These are phyloP conservation scores for Cutaneotrichosporon cavernicola DNA, from an alignment of 1,284 basidiomycete species.

Conservation along the genomic window DNA sequence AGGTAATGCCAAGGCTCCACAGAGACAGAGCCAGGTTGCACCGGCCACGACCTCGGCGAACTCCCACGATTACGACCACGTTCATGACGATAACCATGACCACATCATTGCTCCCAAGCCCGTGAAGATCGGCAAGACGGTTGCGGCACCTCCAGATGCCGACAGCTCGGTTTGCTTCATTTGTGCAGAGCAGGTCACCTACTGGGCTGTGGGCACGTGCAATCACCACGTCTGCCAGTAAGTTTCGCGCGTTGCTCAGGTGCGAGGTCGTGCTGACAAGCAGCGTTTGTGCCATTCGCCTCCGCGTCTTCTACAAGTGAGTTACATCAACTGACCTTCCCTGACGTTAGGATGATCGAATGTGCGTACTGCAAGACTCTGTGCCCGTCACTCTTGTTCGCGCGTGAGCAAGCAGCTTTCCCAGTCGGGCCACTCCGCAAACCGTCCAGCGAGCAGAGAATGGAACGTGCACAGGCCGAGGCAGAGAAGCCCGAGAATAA, in stretches of 20 bases:
- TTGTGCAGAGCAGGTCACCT: constrained; percentile 91
- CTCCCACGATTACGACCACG: neutral
- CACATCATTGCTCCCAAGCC: constrained; percentile 1
- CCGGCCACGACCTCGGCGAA: neutral
- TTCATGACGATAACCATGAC: neutral
- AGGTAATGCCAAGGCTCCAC: constrained; percentile 18
- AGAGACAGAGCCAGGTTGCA: constrained; percentile 6
- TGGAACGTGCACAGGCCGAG: constrained; percentile 41
- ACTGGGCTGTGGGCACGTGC: constrained; percentile 83
- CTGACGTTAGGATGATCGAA: constrained; percentile 61
- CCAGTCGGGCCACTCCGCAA: constrained; percentile 60
- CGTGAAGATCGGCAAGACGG: constrained; percentile 7
- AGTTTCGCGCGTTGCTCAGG: constrained; percentile 17
- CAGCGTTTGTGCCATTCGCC: constrained; percentile 79
- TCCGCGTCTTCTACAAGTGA: constrained; percentile 85
- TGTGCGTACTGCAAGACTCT: constrained; percentile 97
- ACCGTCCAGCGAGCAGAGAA: constrained; percentile 54
- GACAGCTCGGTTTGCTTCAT: constrained; percentile 77
- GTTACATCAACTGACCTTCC: constrained; percentile 6
- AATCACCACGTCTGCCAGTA: constrained; percentile 65
- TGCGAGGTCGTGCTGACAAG: constrained; percentile 62
- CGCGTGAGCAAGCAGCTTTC: constrained; percentile 66
- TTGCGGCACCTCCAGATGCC: constrained; percentile 22
- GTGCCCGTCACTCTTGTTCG: constrained; percentile 79
- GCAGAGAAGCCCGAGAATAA: constrained; percentile 43